These are phyloP conservation scores for Postia placenta DNA, from an alignment of 768 basidiomycete genomes.

Conservation along the genomic window DNA sequence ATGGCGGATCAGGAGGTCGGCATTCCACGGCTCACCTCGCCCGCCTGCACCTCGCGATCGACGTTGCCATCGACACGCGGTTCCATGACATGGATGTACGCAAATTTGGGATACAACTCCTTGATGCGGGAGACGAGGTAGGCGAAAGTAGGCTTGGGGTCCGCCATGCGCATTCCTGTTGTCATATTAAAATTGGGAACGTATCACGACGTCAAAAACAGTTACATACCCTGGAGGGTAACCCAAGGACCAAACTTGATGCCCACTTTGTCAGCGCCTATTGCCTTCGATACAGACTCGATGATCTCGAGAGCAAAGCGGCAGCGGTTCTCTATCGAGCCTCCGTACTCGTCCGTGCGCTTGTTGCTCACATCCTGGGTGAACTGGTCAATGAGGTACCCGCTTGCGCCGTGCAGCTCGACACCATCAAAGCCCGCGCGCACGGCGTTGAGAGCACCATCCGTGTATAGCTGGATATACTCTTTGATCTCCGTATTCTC, in stretches of 20 bases:
- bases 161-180: slow-evolving; percentile 41
- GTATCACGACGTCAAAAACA: too few species aligned
- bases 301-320: slow-evolving; percentile 39
- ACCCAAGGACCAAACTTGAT: slow-evolving; percentile 35
- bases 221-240: slow-evolving; percentile 21
- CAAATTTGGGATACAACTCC: slow-evolving; percentile 30
- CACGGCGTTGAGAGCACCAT: slow-evolving; percentile 24
- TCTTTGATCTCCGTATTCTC: slow-evolving; percentile 3
- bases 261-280: slow-evolving; percentile 33
- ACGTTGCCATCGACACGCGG: slow-evolving; percentile 9
- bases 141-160: slow-evolving; percentile 49
- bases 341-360: slow-evolving; percentile 45
- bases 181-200: background rate
- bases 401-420: slow-evolving; percentile 23
- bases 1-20: too few species aligned
- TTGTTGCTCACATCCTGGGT: slow-evolving; percentile 33
- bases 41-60: slow-evolving; percentile 3
- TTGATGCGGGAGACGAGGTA: slow-evolving; percentile 38
- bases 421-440: slow-evolving; percentile 24
- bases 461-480: slow-evolving; percentile 28
- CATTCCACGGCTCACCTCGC: slow-evolving; percentile 10
- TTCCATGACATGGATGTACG: slow-evolving; percentile 31
- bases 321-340: slow-evolving; percentile 38
- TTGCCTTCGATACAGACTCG: slow-evolving; percentile 29
- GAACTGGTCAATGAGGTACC: slow-evolving; percentile 36